Base-by-base conservation (phyloP, 2,329 filamentous ascomycete species). In the Xylariaceae sp. region DNA sequence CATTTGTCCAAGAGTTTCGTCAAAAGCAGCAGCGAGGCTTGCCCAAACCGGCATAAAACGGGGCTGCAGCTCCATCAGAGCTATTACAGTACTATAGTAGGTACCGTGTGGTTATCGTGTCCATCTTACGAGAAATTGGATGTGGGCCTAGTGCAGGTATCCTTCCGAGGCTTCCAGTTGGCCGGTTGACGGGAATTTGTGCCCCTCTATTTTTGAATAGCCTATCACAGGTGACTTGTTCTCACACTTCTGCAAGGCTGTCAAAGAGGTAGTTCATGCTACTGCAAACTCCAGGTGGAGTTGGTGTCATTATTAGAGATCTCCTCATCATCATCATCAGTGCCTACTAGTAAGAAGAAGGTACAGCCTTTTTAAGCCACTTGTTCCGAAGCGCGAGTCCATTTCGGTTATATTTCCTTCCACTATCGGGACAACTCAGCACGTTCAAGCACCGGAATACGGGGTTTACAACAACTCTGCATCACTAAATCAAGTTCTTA, bases 81-180 rank as follows among this genome's bases (percentile, higher is more conserved):
- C 34, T 31, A 36, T 51, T 19, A 52, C 11, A 11, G 49, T 54
- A 54, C 31, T n/a, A n/a, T n/a, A n/a, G n/a, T n/a, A n/a, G n/a
- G n/a, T n/a, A n/a, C 19, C 14, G 36, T 34, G 44, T 46, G 40
- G 40, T 48, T 53, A 53, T 48, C 39, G 45, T 28, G 51, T 24
- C 51, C 46, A 51, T 51, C 49, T 37, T 52, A 49, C 40, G 49
- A 56, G 56, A 62, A 41, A 60, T 60, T 60, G 53, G 17, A 39
- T 56, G 53, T 48, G 53, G 56, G 24, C 12, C 56, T 39, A 31
- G 16, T 12, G n/a, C 28, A 11, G n/a, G 33, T 26, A 41, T 16
- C 51, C 40, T 56, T 62, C 60, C 56, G 52, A 51, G 41, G 36
- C 56, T 60, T 62, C 60, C 60, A 60, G 60, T 62, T 62, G 60